phyloP scores from a whole-genome alignment of 805 yeast genomes.

The Wickerhamomyces sydowiorum region DNA sequence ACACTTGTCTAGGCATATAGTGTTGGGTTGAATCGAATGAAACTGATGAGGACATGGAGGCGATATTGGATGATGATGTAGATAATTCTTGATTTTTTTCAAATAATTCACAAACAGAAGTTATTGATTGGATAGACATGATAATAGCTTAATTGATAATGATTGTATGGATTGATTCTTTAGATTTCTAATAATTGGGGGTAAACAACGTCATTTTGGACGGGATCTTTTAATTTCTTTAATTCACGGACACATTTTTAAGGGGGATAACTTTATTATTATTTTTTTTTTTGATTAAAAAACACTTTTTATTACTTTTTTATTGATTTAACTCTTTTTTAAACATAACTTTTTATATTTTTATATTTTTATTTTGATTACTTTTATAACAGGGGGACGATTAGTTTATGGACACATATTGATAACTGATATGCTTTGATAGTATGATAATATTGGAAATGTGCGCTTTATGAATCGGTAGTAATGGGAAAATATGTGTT shows the following conservation, averaged over 20 bases:
- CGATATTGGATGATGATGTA: slow-evolving; percentile 59
- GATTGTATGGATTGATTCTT: background rate
- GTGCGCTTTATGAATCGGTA: slow-evolving; percentile 9
- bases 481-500: slow-evolving; percentile 9
- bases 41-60: slow-evolving; percentile 46
- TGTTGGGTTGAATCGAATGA: slow-evolving; percentile 72
- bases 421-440: background rate
- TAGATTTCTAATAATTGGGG: slow-evolving; percentile 1
- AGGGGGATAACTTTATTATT: slow-evolving; percentile 5
- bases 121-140: slow-evolving; percentile 3
- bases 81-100: slow-evolving; percentile 15
- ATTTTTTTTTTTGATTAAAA: slow-evolving; percentile 5
- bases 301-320: slow-evolving; percentile 8
- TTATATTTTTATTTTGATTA: background rate
- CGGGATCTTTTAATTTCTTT: slow-evolving; percentile 9
- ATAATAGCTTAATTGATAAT: slow-evolving; percentile 1
- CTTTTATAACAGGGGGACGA: too few relatives aligned
- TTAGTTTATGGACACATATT: background rate
- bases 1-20: slow-evolving; percentile 74
- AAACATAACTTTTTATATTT: background rate
- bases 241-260: slow-evolving; percentile 21
- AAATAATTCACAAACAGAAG: slow-evolving; percentile 21
- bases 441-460: background rate
- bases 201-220: slow-evolving; percentile 21
- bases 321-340: slow-evolving; percentile 1